Base-by-base conservation (phyloP, 345 rosid species). In the Excoecaria cochinchinensis region DNA sequence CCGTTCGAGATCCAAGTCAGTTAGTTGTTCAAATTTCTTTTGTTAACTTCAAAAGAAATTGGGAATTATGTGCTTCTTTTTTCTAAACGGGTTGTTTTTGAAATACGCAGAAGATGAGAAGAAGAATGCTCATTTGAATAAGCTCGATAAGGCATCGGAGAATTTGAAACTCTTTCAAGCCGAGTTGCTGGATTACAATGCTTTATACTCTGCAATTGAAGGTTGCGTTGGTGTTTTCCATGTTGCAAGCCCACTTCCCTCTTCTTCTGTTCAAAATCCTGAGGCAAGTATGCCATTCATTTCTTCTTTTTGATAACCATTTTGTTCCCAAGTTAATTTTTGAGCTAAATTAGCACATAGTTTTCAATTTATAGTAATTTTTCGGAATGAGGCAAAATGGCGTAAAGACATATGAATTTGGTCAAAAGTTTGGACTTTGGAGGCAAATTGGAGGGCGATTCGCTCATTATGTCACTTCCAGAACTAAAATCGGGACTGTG, bases 161-260 rank as follows among this genome's bases (percentile, higher is more conserved):
- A 89, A 89, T 48, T 86, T 93, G 72, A 87, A 83, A 81, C 91
- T 87, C 58, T 84, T 89, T 74, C 80, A 89, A 84, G 97, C 90
- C 39, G 95, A 89, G 25, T 63, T 91, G 77, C 51, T 89, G 39
- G 90, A 89, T 76, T 89, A 84, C 57, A 71, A 72, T 3, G 76
- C 94, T 52, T 78, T 90, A 24, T 72, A 4, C 40, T 72, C 82
- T 13, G 93, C 94, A 0, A 78, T 89, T 17, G 14, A 67, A 31
- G 95, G 97, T 19, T 93, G 90, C 72, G 61, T 1, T 9, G 93
- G 91, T 4, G 92, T 90, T 67, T 85, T 93, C 77, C 98, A 91
- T 80, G 90, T 87, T 1, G 98, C 92, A 48, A 80, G 82, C 56
- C 97, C 95, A 0, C 89, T 91, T 80, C 92, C 91, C 21, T 64